These are phyloP conservation scores for Phlebopus sp. DNA, from an alignment of 1,284 basidiomycete genomes.

Conservation along the genomic window DNA sequence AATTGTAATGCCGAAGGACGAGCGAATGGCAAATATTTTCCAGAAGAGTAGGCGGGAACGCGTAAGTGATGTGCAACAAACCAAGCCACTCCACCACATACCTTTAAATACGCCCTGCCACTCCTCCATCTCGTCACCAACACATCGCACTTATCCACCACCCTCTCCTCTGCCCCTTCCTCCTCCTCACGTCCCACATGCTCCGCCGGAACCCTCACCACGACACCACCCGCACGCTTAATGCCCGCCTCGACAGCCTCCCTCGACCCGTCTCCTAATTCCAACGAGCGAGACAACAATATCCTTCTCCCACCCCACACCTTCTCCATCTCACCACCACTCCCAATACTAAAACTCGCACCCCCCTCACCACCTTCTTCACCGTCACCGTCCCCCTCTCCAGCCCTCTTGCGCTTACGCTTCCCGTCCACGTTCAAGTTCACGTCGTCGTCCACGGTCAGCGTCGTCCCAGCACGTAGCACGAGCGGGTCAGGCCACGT, in stretches of 20 bases:
- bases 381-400: background rate
- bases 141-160: conserved; percentile 57
- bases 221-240: conserved; percentile 51
- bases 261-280: conserved; percentile 46
- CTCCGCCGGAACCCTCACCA: conserved; percentile 39
- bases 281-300: conserved; percentile 57
- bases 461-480: conserved; percentile 32
- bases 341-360: background rate
- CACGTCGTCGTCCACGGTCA: conserved; percentile 18
- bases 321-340: conserved; percentile 24
- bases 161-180: conserved; percentile 35
- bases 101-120: conserved; percentile 68
- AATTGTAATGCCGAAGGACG: no score
- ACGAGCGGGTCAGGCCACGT: conserved; percentile 70
- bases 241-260: conserved; percentile 59
- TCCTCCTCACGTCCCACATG: conserved; percentile 30
- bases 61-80: background rate
- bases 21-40: no score
- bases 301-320: conserved; percentile 54
- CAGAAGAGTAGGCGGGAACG: background rate
- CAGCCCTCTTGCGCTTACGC: conserved; percentile 14
- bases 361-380: conserved; percentile 1
- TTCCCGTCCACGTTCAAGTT: conserved; percentile 15
- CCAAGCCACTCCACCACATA: conserved; percentile 23
- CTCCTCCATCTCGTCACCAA: conserved; percentile 66